Evolutionary conservation across 1,284 basidiomycete genomes (phyloP).

Genomic region (Leccinum angustisporum): DNA sequence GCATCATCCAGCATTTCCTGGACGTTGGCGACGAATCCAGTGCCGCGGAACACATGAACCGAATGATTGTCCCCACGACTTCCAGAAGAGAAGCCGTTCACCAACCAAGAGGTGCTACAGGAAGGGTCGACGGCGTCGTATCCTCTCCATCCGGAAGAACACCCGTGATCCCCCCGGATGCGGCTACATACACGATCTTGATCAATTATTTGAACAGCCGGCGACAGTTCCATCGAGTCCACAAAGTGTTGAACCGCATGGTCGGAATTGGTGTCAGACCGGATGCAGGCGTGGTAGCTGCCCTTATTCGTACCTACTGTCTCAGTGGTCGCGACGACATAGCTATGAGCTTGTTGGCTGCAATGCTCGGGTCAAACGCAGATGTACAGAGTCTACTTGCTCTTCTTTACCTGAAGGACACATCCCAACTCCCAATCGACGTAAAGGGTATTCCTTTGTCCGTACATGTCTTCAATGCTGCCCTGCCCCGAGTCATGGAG

Average conservation of each 20-base stretch:
- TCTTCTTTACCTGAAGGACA: conserved; percentile 24
- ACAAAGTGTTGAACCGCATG: conserved; percentile 46
- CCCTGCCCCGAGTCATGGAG: conserved; percentile 50
- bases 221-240: conserved; percentile 45
- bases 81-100: conserved; percentile 16
- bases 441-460: conserved; percentile 42
- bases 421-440: conserved; percentile 30
- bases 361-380: conserved; percentile 41
- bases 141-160: conserved; percentile 12
- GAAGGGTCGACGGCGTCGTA: conserved; percentile 33
- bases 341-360: conserved; percentile 51
- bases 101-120: conserved; percentile 36
- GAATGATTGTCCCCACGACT: conserved; percentile 49
- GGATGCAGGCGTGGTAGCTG: conserved; percentile 46
- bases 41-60: conserved; percentile 46
- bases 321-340: conserved; percentile 42
- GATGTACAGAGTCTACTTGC: conserved; percentile 25
- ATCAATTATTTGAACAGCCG: conserved; percentile 55
- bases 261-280: conserved; percentile 46
- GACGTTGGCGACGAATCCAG: conserved; percentile 52
- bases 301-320: conserved; percentile 58
- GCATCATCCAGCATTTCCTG: conserved; percentile 57
- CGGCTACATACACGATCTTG: conserved; percentile 62
- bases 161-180: conserved; percentile 43
- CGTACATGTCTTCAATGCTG: conserved; percentile 56